Base-by-base conservation (phyloP, 495 filamentous ascomycete genomes). In the Saxispiralis lemnorum region DNA sequence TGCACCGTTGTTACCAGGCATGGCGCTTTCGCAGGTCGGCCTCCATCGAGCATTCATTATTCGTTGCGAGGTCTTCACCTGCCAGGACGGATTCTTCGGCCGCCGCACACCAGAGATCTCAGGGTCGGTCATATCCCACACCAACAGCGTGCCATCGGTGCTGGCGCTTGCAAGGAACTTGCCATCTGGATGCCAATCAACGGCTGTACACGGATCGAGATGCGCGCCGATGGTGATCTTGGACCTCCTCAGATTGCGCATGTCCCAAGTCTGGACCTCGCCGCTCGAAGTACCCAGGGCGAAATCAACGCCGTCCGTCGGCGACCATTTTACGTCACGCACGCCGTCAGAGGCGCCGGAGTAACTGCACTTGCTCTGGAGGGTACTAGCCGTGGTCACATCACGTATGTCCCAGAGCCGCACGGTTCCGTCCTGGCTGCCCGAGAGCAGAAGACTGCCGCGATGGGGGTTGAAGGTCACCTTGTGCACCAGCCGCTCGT, bases 121-220 rank as follows among this genome's bases (percentile, higher is more conserved):
- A 28, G 24, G 24, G 9, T 28, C 24, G 24, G 24, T 28, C 24
- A 28, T 71, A 59, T 96, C 84, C 92, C 92, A 97, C 28, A 96
- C 76, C 55, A 87, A 77, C 51, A 93, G 81, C 39, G 76, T 79
- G 47, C 75, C 75, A 57, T 97, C 89, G 18, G 72, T 67, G 31
- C 87, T 80, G 18, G 80, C 85, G 55, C 83, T 93, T 31, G 81
- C 76, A 13, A 93, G 66, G 58, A 96, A 82, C 46, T 81, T 81
- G 21, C 89, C 89, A 59, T 95, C 88, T 1, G 84, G 85, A 56
- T 97, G 89, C 89, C 92, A 97, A 51, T 93, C 83, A 38, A 97
- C 76, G 4, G 83, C 69, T 44, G 73, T 78, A 53, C 81, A 93
- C 0, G 77, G 71, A 34, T 76, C 79, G 51, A 80, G 72, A 58